Evolutionary conservation across 345 rosid genomes (phyloP), one percentile per base, ranked within the genome.

Genomic region (Kernera saxatilis): DNA sequence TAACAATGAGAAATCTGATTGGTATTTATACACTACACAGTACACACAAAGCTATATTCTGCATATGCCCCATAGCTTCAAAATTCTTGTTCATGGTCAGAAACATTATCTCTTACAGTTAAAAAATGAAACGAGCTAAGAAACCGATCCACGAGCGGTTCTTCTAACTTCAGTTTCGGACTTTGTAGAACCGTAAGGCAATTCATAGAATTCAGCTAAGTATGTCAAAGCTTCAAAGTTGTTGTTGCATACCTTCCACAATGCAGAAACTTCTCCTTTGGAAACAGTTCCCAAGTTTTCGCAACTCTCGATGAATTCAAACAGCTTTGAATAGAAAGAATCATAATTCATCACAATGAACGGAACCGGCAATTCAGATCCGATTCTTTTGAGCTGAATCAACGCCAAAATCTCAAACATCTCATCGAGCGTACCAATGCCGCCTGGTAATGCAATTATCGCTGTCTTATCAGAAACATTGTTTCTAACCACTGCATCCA

Each of bases 361-460:
- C 0, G 97, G 97, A 70, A 93, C 91, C 0, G 89, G 94, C 55
- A 89, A 79, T 26, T 37, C 64, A 12, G 96, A 91, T 37, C 97
- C 97, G 33, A 91, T 86, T 77, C 97, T 85, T 73, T 84, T 74
- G 2, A 93, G 84, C 80, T 93, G 98, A 84, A 91, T 84, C 37
- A 93, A 63, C 29, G 94, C 83, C 70, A 93, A 73, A 61, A 88
- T 86, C 86, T 93, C 96, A 58, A 91, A 93, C 80, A 86, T 81
- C 76, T 89, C 94, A 72, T 92, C 98, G 5, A 93, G 84, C 3
- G 98, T 93, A 59, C 97, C 98, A 51, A 93, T 69, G 9, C 98
- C 98, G 43, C 96, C 97, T 3, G 97, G 92, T 18, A 93, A 85
- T 80, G 89, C 91, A 74, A 93, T 82, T 7, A 90, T 79, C 2